Evolutionary conservation across 768 basidiomycete genomes (phyloP).

Genomic region (Rhodosporidiobolus sp.): DNA sequence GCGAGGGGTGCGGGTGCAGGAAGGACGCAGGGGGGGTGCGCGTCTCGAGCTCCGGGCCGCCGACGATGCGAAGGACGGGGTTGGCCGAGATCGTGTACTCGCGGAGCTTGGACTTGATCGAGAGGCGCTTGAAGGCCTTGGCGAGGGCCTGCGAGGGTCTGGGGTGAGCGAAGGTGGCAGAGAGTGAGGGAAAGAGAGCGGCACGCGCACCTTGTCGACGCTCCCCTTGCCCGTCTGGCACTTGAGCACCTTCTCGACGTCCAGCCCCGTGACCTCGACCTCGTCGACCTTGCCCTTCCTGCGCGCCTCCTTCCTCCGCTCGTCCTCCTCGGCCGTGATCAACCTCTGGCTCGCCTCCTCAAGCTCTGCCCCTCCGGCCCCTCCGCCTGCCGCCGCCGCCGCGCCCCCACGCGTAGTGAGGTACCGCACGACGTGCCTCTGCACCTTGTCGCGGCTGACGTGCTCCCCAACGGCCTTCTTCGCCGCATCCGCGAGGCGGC

Average conservation of each 20-base stretch:
- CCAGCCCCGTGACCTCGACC: slow-evolving; percentile 35
- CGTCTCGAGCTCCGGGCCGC: slow-evolving; percentile 37
- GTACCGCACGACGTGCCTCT: slow-evolving; percentile 33
- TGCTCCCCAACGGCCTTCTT: slow-evolving; percentile 21
- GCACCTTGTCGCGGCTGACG: slow-evolving; percentile 4
- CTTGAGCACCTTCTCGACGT: slow-evolving; percentile 32
- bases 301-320: neutral
- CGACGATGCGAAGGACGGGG: slow-evolving; percentile 33
- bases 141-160: slow-evolving; percentile 9
- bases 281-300: slow-evolving; percentile 31
- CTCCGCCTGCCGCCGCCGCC: neutral
- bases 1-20: slow-evolving; percentile 11
- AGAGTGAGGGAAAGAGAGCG: too few relatives aligned
- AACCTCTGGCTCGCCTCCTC: neutral
- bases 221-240: slow-evolving; percentile 24
- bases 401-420: neutral
- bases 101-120: slow-evolving; percentile 19
- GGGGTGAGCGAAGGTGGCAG: neutral
- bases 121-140: slow-evolving; percentile 37
- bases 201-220: slow-evolving; percentile 14
- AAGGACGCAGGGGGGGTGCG: slow-evolving; percentile 19
- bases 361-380: neutral
- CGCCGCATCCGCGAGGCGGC: slow-evolving; percentile 31
- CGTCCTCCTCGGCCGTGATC: neutral
- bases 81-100: slow-evolving; percentile 29